Percentiles rank a stretch among this genome's conserved stretches.
phyloP scores from a whole-genome alignment of 2,329 filamentous ascomycete genomes.

The Monilinia fructicola region DNA sequence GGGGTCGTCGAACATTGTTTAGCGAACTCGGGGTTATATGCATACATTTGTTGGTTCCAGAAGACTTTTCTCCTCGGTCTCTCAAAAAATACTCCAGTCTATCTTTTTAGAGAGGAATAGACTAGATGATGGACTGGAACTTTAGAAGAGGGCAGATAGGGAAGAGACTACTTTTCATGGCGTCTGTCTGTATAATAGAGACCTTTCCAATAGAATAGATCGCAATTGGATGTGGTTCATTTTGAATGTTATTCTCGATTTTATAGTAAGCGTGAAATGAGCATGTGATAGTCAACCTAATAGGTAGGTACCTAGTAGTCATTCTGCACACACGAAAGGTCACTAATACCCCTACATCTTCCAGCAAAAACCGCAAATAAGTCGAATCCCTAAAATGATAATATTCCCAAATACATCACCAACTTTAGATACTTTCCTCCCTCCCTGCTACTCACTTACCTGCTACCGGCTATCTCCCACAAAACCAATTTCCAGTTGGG shows the following conservation, averaged over 20 bases:
- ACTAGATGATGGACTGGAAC: conserved; percentile 9
- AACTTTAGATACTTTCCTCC: too few species aligned
- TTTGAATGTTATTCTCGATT: not conserved
- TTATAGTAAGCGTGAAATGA: not conserved
- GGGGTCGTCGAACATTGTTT: conserved; percentile 15
- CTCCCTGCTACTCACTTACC: too few species aligned
- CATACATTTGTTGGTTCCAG: conserved; percentile 15
- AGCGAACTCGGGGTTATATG: conserved; percentile 10
- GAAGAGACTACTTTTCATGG: conserved; percentile 1
- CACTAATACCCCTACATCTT: too few species aligned
- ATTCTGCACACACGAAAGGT: too few species aligned
- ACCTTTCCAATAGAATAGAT: conserved; percentile 20
- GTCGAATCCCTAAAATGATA: too few species aligned
- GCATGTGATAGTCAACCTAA: too few species aligned
- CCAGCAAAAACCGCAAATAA: too few species aligned
- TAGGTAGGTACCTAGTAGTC: not conserved
- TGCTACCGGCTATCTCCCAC: too few species aligned
- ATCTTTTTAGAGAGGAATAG: conserved; percentile 18
- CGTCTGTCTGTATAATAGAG: conserved; percentile 20
- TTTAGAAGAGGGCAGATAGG: not conserved
- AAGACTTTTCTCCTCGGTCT: conserved; percentile 6
- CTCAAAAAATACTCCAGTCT: not conserved
- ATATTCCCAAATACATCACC: too few species aligned
- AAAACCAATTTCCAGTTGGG: too few species aligned
- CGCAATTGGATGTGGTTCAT: conserved; percentile 16